Evolutionary conservation across 2,329 filamentous ascomycete genomes (phyloP).

Genomic region (Aspergillus tanneri): DNA sequence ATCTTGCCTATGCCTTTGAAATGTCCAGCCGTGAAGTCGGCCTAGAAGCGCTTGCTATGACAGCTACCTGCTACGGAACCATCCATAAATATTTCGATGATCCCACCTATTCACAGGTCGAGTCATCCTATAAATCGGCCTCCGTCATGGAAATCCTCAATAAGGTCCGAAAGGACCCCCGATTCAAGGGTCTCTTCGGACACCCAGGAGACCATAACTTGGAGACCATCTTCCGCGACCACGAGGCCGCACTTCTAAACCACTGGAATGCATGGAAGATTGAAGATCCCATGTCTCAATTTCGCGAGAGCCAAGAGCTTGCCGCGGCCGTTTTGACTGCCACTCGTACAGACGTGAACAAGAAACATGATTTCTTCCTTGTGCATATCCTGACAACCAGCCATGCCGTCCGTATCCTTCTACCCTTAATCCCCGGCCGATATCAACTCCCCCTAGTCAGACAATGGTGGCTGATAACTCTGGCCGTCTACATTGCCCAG

Average conservation of each 20-base stretch:
- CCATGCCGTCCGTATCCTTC: slow-evolving; percentile 81
- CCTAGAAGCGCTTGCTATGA: slow-evolving; percentile 79
- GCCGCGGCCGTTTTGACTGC: slow-evolving; percentile 49
- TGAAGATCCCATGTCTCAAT: slow-evolving; percentile 67
- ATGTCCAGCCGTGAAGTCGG: slow-evolving; percentile 79
- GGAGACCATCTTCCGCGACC: slow-evolving; percentile 63
- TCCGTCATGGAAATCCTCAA: slow-evolving; percentile 69
- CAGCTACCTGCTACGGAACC: slow-evolving; percentile 58
- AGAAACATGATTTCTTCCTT: slow-evolving; percentile 78
- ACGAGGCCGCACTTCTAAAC: slow-evolving; percentile 70
- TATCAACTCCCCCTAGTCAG: slow-evolving; percentile 73
- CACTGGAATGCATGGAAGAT: slow-evolving; percentile 91
- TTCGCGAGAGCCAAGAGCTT: slow-evolving; percentile 65
- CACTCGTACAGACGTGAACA: slow-evolving; percentile 25
- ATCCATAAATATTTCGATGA: slow-evolving; percentile 68
- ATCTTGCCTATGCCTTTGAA: slow-evolving; percentile 91
- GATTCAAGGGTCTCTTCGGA: slow-evolving; percentile 66
- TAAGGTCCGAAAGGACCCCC: slow-evolving; percentile 66
- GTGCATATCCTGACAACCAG: slow-evolving; percentile 80
- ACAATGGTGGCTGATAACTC: slow-evolving; percentile 84
- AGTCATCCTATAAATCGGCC: slow-evolving; percentile 58
- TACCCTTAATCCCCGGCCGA: slow-evolving; percentile 71
- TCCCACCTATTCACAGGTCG: slow-evolving; percentile 62
- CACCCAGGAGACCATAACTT: slow-evolving; percentile 63
- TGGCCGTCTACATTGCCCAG: slow-evolving; percentile 75